Evolutionary conservation across 2,329 filamentous ascomycete genomes (phyloP), one percentile per base, ranked within the genome.

Genomic region (Fusarium torulosum): DNA sequence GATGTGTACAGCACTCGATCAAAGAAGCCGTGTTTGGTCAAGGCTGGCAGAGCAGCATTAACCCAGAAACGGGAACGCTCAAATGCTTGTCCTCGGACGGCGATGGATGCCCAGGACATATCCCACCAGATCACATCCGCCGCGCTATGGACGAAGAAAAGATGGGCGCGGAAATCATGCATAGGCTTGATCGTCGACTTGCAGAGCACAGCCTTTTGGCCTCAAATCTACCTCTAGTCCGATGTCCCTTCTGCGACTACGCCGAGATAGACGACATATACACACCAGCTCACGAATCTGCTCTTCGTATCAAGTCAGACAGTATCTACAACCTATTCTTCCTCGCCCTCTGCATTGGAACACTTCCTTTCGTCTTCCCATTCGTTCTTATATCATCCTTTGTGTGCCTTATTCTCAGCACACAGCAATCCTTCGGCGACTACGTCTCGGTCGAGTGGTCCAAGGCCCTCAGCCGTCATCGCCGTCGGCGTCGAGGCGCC

Each of bases 1-100:
- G 87, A 44, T 98, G 96, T 78, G 90, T 98, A 50, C 90, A 90
- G 66, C 88, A 91, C 67, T 90, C 94, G 13, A 86, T 95, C 60
- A 91, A 90, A 49, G 95, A 98, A 76, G 94, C 94, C 3, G 82
- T 98, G 0, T 98, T 97, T 75, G 96, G 96, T 0, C 96, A 98
- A 77, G 93, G 93, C 52, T 97, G 95, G 93, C 87, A 88, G 49
- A 89, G 91, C 60, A 96, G 88, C 72, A 90, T 97, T 71, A 86
- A 96, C 74, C 79, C 87, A 27, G 85, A 89, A 59, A 87, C 84
- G 37, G 91, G 91, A 37, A 94, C 93, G 0, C 83, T 98, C 53
- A 88, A 87, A 63, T 98, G 96, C 75, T 86, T 97, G n/a, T 93
- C 94, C 2, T 89, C 93, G 0, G 86, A 90, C 50, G 82, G 86